Conservation (phyloP, 805 yeast species). For the Schwanniomyces polymorphus region DNA sequence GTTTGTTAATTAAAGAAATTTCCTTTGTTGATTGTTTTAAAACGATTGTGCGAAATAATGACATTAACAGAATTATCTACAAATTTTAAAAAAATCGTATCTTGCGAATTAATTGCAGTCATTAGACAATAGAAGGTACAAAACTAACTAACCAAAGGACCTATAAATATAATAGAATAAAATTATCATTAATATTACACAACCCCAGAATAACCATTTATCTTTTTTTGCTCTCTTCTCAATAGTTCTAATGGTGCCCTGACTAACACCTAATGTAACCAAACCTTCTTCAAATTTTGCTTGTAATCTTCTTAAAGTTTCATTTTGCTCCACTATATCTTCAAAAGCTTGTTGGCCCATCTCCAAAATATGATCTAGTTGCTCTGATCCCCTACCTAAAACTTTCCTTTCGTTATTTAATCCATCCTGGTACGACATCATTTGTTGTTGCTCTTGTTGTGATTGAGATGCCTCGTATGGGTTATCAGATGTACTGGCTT, state of each 20-base stretch:
- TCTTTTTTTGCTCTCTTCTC: constrained; percentile 84
- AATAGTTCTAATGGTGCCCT: constrained; percentile 75
- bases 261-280: constrained; percentile 82
- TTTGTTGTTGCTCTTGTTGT: constrained; percentile 23
- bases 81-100: background rate
- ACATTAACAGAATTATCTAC: background rate
- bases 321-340: constrained; percentile 83
- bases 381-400: constrained; percentile 69
- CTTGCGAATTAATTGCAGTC: background rate
- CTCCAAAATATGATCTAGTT: constrained; percentile 85
- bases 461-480: constrained; percentile 43
- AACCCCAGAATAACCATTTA: constrained; percentile 81
- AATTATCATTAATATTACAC: constrained; percentile 60
- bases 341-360: constrained; percentile 86
- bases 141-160: constrained; percentile 51
- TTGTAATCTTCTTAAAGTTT: constrained; percentile 62
- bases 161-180: constrained; percentile 66
- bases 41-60: background rate
- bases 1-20: no score
- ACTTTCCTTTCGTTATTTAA: constrained; percentile 66
- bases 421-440: constrained; percentile 55
- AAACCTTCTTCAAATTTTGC: constrained; percentile 65
- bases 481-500: constrained; percentile 36
- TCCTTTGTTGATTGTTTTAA: no score
- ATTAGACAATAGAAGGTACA: background rate